Conservation (phyloP, 371 early-diverging fungal species). For the Saksenaea vasiformis region DNA sequence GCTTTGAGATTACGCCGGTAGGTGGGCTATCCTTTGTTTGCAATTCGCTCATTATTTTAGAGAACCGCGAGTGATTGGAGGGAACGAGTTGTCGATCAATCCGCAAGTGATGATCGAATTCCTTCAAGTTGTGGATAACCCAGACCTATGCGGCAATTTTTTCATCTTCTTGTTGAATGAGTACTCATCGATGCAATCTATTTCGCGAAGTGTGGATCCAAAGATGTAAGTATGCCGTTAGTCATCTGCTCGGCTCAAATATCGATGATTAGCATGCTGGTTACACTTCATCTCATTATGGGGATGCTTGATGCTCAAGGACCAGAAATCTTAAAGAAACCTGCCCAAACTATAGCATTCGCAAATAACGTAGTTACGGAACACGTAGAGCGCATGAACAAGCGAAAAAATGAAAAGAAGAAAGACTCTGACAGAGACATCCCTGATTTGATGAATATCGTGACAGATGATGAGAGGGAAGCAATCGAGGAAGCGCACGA, state of each 20-base stretch:
- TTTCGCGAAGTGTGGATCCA: conserved; percentile 30
- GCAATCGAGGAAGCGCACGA: conserved; percentile 49
- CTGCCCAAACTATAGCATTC: conserved; percentile 79
- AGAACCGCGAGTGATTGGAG: conserved; percentile 35
- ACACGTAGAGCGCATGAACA: conserved; percentile 28
- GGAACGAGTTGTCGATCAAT: conserved; percentile 55
- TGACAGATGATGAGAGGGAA: conserved; percentile 28
- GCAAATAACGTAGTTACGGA: conserved; percentile 68
- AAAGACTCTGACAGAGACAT: neutral
- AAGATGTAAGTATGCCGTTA: conserved; percentile 37
- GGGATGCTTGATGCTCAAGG: conserved; percentile 73
- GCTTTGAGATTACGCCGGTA: conserved; percentile 48
- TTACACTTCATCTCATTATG: conserved; percentile 60
- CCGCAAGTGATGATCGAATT: conserved; percentile 64
- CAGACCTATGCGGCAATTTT: conserved; percentile 68
- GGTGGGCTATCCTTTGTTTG: neutral
- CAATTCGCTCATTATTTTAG: conserved; percentile 3
- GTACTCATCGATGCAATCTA: conserved; percentile 57
- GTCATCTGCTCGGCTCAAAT: neutral
- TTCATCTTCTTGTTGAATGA: conserved; percentile 77
- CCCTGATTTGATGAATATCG: conserved; percentile 38
- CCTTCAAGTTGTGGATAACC: conserved; percentile 52
- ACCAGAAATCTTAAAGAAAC: conserved; percentile 73
- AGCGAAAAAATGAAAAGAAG: conserved; percentile 11
- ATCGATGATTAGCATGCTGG: conserved; percentile 45